Evolutionary conservation across 192 early-diverging fungal species (phyloP).

Genomic region (Lobosporangium transversale): DNA sequence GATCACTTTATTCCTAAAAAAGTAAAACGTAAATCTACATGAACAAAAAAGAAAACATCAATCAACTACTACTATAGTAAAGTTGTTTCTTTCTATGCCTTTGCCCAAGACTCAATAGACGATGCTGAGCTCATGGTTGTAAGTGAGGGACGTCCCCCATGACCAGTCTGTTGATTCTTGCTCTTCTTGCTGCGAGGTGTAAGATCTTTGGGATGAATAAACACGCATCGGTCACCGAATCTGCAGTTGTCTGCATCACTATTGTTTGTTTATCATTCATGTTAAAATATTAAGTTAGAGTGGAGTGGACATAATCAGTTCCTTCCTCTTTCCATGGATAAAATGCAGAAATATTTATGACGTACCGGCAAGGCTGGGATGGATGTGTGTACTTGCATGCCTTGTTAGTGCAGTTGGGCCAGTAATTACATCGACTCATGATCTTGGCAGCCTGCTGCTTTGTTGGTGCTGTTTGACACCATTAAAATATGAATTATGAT

Average conservation of each 20-base stretch:
- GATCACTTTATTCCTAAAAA: conserved; percentile 1
- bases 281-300: too few species aligned
- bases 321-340: too few species aligned
- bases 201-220: conserved; percentile 48
- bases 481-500: too few species aligned
- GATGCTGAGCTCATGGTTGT: conserved; percentile 26
- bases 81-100: background rate
- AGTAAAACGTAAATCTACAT: background rate
- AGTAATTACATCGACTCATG: conserved; percentile 56
- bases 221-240: conserved; percentile 43
- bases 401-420: conserved; percentile 65
- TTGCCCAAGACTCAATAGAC: background rate
- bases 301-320: too few species aligned
- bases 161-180: background rate
- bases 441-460: conserved; percentile 19
- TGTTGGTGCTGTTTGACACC: background rate
- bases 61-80: too few species aligned
- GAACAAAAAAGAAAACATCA: background rate
- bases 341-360: background rate
- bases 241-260: conserved; percentile 44
- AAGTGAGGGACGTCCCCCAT: conserved; percentile 5
- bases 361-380: conserved; percentile 56
- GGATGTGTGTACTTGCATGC: conserved; percentile 63
- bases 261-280: too few species aligned
- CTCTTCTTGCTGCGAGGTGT: conserved; percentile 34